Conservation (phyloP, 768 basidiomycete species). For the Clavaria fumosa region DNA sequence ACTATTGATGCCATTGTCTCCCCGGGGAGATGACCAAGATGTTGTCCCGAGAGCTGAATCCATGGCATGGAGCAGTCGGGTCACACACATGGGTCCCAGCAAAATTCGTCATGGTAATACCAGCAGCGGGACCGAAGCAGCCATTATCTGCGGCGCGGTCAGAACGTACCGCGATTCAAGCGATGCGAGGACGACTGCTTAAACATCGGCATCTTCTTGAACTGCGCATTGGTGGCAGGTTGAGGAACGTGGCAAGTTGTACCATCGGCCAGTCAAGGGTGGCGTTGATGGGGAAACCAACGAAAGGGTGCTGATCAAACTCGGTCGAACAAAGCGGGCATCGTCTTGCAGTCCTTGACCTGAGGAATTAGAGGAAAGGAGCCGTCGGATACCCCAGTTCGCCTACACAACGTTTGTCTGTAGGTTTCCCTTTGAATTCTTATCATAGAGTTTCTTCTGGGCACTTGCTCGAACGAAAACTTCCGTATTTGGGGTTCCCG, state of each 20-base stretch:
- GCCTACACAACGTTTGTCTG: too few species aligned
- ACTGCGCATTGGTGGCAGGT: slow-evolving; percentile 31
- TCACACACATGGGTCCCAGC: slow-evolving; percentile 26
- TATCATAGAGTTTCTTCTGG: too few species aligned
- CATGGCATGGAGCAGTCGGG: slow-evolving; percentile 24
- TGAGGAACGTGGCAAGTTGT: too few species aligned
- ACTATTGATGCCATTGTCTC: slow-evolving; percentile 25
- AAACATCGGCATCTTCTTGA: slow-evolving; percentile 33
- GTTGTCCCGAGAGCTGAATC: slow-evolving; percentile 36
- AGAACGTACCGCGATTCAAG: slow-evolving; percentile 29
- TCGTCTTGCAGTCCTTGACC: slow-evolving; percentile 26
- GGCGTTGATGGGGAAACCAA: slow-evolving; percentile 33
- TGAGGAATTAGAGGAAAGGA: too few species aligned
- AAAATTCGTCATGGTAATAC: slow-evolving; percentile 16
- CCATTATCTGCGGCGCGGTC: slow-evolving; percentile 20
- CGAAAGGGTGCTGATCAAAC: slow-evolving; percentile 25
- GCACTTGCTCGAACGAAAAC: too few species aligned
- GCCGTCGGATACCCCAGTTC: too few species aligned
- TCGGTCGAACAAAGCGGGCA: slow-evolving; percentile 26
- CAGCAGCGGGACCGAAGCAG: slow-evolving; percentile 27
- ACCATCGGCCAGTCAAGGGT: slow-evolving; percentile 27
- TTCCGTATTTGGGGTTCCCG: too few species aligned
- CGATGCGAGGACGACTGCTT: slow-evolving; percentile 32
- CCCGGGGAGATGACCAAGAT: slow-evolving; percentile 39
- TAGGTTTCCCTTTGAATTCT: too few species aligned